Base-by-base conservation (phyloP, 768 basidiomycete genomes). In the Neoboletus subvelutipes region DNA sequence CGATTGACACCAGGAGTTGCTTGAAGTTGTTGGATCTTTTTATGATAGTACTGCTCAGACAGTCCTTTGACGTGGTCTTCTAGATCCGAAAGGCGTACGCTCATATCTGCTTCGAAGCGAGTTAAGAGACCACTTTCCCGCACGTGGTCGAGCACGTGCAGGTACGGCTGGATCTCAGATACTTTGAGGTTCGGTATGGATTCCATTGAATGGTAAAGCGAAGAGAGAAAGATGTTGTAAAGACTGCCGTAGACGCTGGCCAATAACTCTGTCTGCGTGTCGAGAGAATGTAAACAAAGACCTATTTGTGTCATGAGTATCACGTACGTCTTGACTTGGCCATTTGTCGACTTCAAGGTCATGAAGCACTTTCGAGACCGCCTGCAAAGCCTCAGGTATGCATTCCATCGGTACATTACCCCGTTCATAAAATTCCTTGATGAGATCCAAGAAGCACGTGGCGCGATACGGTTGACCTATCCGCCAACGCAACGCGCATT, bases 331-430 rank as follows among this genome's bases (percentile, higher is more conserved):
- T 61, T 83, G 81, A 20, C 75, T 75, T 2, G 90, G 80, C 96
- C 97, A 98, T 43, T 83, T 78, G 20, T 87, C 83, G 2, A 90
- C 67, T 9, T 87, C 83, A 33, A 80, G 81, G 58, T 95, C 92
- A 36, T 81, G 77, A 64, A 86, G 77, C 11, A 86, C 83, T 67
- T 88, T 90, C 20, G 79, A 73, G 20, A 96, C 80, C 55, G 83
- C 84, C 45, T 84, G 81, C 46, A 97, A 72, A 12, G 92, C 96
- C 71, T 98, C 97, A 0, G 90, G 90, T 51, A 98, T 84, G 71
- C 97, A 98, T 66, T 96, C 96, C 67, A 96, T 76, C 2, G 97
- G 97, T 6, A 98, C 92, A 60, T 94, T 87, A 59, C 90, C 87
- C 34, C 89, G 83, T 73, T 94, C 90, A 67, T 89, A 97, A 68